Evolutionary conservation across 257 asterid genomes (phyloP).

Genomic region (Linderniella brevidens): DNA sequence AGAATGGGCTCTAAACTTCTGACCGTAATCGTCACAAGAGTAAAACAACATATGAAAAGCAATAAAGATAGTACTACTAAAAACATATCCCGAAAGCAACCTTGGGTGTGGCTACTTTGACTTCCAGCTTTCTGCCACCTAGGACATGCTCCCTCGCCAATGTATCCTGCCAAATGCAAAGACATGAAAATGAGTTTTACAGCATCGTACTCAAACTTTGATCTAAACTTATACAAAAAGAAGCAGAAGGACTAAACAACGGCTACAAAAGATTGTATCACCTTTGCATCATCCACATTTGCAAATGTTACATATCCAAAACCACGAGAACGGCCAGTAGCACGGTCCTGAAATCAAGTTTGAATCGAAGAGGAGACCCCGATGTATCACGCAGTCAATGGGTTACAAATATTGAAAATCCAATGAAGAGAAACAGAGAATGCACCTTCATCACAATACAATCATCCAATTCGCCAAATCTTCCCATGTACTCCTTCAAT

Average conservation of each 20-base stretch:
- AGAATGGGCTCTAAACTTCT: neutral
- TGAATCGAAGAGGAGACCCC: neutral
- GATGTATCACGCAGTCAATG: no score
- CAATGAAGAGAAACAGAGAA: neutral
- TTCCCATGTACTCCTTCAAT: slow-evolving; percentile 82
- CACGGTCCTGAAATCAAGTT: slow-evolving; percentile 50
- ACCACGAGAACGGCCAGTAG: slow-evolving; percentile 95
- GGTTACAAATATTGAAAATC: neutral
- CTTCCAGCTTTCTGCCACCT: slow-evolving; percentile 82
- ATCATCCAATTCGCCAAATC: slow-evolving; percentile 90
- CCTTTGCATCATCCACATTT: slow-evolving; percentile 73
- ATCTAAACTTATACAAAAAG: neutral
- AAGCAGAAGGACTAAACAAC: slow-evolving; percentile 6
- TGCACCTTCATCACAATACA: slow-evolving; percentile 96
- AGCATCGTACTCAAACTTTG: neutral
- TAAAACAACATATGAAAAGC: no score
- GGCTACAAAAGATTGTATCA: no score
- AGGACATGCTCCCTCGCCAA: slow-evolving; percentile 67
- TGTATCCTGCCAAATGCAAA: slow-evolving; percentile 42
- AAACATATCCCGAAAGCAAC: slow-evolving; percentile 18
- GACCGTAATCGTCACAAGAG: no score
- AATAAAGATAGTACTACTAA: neutral
- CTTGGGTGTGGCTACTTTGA: slow-evolving; percentile 97
- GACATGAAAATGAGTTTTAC: neutral
- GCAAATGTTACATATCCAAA: slow-evolving; percentile 95